Evolutionary conservation across 306 rosid genomes (phyloP).

Genomic region (Castanospermum australe): DNA sequence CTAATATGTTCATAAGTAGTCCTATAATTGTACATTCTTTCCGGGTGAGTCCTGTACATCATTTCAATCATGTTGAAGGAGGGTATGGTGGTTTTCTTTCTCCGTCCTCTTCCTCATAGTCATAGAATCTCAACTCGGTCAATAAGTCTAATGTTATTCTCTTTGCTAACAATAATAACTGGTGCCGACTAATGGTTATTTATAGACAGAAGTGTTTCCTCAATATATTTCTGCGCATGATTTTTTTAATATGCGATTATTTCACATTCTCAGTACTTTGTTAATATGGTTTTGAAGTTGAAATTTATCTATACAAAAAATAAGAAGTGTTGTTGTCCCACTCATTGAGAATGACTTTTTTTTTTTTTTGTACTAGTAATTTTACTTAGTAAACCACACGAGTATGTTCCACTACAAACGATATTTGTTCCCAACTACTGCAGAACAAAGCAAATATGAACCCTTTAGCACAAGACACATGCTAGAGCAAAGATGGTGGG

Average conservation of each 20-base stretch:
- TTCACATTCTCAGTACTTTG: not conserved
- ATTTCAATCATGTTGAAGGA: constrained; percentile 16
- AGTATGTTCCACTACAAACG: no score
- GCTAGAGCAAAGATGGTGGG: not conserved
- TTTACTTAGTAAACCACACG: no score
- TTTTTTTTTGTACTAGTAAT: no score
- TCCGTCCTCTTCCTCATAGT: not conserved
- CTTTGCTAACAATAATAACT: not conserved
- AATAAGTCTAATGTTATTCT: constrained; percentile 4
- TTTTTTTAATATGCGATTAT: not conserved
- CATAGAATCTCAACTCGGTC: not conserved
- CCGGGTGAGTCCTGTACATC: constrained; percentile 2
- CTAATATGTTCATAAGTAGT: constrained; percentile 11
- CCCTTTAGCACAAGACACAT: not conserved
- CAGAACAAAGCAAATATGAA: no score
- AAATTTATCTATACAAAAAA: no score
- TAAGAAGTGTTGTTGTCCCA: not conserved
- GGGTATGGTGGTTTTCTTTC: not conserved
- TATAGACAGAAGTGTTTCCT: constrained; percentile 2
- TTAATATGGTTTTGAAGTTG: not conserved
- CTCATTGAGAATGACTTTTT: no score
- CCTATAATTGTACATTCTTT: constrained; percentile 28
- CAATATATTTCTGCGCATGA: not conserved
- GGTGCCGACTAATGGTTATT: not conserved
- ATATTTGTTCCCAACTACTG: no score